Conservation (phyloP, 202 grass and related monocot genomes). For the Digitaria exilis region DNA sequence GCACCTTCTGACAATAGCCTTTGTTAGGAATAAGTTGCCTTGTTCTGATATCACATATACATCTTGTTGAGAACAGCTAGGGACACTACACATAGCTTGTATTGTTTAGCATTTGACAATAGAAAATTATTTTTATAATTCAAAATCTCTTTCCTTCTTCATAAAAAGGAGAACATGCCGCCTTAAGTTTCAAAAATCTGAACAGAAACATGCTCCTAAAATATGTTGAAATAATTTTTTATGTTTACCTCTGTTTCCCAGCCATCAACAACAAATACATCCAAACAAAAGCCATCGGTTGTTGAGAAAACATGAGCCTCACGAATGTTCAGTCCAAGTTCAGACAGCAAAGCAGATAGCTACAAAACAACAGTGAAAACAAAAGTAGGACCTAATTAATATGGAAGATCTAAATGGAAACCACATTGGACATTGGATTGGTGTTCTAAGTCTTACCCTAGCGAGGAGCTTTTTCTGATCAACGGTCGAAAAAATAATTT, state of each 20-base stretch:
- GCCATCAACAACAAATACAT: slow-evolving; percentile 95
- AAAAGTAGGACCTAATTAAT: slow-evolving; percentile 9
- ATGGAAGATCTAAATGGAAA: slow-evolving; percentile 28
- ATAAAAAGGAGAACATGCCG: not conserved
- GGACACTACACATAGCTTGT: not conserved
- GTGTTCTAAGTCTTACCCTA: slow-evolving; percentile 43
- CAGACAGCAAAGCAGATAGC: slow-evolving; percentile 77
- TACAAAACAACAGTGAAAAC: slow-evolving; percentile 48
- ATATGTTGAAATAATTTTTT: not conserved
- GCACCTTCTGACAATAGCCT: not conserved
- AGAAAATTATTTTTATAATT: not conserved
- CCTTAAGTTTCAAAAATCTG: not conserved
- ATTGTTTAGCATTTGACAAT: slow-evolving; percentile 7
- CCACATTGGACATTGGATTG: not conserved
- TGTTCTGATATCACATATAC: slow-evolving; percentile 9
- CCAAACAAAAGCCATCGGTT: slow-evolving; percentile 86
- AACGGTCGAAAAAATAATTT: slow-evolving; percentile 89
- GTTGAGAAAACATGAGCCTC: slow-evolving; percentile 99
- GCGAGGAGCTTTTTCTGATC: slow-evolving; percentile 95
- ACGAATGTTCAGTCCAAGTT: slow-evolving; percentile 83
- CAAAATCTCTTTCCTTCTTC: slow-evolving; percentile 13
- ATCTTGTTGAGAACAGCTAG: slow-evolving; percentile 1
- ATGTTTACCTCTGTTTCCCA: slow-evolving; percentile 76
- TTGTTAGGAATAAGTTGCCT: not conserved
- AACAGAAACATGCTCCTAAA: not conserved